Evolutionary conservation across 2,329 filamentous ascomycete species (phyloP).

Genomic region (Colletotrichum sublineola): DNA sequence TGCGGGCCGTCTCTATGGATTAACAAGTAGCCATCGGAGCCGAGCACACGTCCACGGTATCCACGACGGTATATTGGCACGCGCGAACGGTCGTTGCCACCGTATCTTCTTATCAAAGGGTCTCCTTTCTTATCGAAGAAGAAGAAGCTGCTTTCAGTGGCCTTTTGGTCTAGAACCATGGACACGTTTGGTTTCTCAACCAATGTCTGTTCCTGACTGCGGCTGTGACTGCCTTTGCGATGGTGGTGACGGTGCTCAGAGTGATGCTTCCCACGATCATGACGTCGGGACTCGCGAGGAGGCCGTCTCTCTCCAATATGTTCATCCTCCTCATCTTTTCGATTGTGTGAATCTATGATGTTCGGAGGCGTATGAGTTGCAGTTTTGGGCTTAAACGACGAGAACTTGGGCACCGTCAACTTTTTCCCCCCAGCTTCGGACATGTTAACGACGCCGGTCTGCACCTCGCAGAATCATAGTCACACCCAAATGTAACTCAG

Average conservation of each 20-base stretch:
- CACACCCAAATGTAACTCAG: neutral
- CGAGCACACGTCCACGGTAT: slow-evolving; percentile 79
- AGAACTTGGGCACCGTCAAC: slow-evolving; percentile 74
- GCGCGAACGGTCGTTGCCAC: slow-evolving; percentile 77
- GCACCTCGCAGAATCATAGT: slow-evolving; percentile 33
- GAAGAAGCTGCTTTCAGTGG: slow-evolving; percentile 59
- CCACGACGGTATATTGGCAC: slow-evolving; percentile 78
- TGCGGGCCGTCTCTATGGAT: slow-evolving; percentile 76
- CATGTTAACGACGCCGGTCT: slow-evolving; percentile 23
- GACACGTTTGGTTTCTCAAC: slow-evolving; percentile 10
- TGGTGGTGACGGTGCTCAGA: slow-evolving; percentile 26
- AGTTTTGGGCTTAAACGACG: slow-evolving; percentile 75
- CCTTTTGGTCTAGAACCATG: slow-evolving; percentile 46
- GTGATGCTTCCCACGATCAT: slow-evolving; percentile 30
- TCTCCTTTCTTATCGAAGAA: slow-evolving; percentile 83
- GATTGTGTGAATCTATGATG: slow-evolving; percentile 20
- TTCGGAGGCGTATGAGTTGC: slow-evolving; percentile 37
- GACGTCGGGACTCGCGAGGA: slow-evolving; percentile 43
- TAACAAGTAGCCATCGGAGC: slow-evolving; percentile 68
- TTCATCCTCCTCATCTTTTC: slow-evolving; percentile 7
- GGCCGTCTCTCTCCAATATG: slow-evolving; percentile 31
- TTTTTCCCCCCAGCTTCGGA: slow-evolving; percentile 23
- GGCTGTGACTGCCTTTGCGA: slow-evolving; percentile 31
- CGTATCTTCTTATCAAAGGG: slow-evolving; percentile 79
- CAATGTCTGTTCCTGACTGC: slow-evolving; percentile 5